Base-by-base conservation (phyloP, 176 grass and related monocot genomes). In the Cenchrus purpureus region DNA sequence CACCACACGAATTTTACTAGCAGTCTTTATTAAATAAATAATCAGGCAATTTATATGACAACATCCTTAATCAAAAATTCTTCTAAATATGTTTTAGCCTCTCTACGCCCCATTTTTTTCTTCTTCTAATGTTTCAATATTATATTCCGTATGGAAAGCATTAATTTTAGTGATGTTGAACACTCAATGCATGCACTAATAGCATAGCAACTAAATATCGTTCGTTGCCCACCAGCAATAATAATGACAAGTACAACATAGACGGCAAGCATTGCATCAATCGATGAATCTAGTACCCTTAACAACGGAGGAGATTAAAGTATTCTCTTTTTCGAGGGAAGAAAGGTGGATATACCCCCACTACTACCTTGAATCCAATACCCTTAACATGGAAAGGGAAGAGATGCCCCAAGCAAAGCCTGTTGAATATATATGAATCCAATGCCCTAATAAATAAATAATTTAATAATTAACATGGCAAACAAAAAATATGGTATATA, bases 311-410 rank as follows among this genome's bases (percentile, higher is more conserved):
- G 17, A 58, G 20, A 58, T 20, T 20, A 20, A 20, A 58, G 17
- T 20, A 6, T 20, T 17, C 7, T 58, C 1, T 58, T 58, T 58
- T 7, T 19, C 20, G 17, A 2, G 20, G 1, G 6, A 3, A 2
- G 56, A 20, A 58, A 50, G 20, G 22, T 29, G 48, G 46, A 52
- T 22, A 73, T 73, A 14, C 45, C 46, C 61, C 4, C 46, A 8
- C 46, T 40, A 40, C 37, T 40, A 40, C 37, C 37, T 73, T 73
- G n/a, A 73, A 73, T 73, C 12, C 48, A 73, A 52, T 73, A 73
- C 48, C 70, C 46, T 10, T 52, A 51, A 52, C 46, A 51, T 51
- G 49, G n/a, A 11, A 28, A 20, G 12, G 59, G 59, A 25, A 60
- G 20, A 22, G 7, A 10, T 60, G 57, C 16, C 7, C 37, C 37